Percentiles rank a stretch among this genome's conserved stretches.
Evolutionary conservation across 768 basidiomycete species (phyloP).

Genomic region (Boletus pseudo-olivaceus): DNA sequence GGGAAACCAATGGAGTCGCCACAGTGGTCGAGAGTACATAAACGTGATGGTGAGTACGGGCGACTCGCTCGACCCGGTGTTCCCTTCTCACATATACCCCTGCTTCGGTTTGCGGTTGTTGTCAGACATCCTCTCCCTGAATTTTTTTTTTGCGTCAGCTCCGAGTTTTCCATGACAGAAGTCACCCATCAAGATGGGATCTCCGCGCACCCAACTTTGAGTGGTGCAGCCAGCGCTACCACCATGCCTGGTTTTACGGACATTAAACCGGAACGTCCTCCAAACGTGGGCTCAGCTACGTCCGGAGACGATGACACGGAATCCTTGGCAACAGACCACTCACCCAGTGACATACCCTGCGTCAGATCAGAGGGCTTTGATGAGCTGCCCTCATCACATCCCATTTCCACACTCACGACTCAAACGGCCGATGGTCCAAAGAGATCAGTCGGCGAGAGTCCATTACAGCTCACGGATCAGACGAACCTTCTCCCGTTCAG

Average conservation of each 20-base stretch:
- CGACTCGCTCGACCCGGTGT: neutral
- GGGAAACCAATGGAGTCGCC: constrained; percentile 1
- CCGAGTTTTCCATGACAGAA: neutral
- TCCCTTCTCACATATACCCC: neutral
- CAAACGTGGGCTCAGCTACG: neutral
- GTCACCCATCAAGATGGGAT: neutral
- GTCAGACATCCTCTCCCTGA: constrained; percentile 1
- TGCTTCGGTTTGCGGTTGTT: neutral
- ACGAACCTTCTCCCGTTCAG: constrained; percentile 69
- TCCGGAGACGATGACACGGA: neutral
- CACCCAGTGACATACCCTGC: neutral
- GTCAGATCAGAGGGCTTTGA: constrained; percentile 1
- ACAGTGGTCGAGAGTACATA: constrained; percentile 3
- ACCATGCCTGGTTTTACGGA: neutral
- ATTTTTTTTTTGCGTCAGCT: constrained; percentile 1
- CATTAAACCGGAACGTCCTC: neutral
- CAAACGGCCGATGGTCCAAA: neutral
- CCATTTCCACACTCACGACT: constrained; percentile 3
- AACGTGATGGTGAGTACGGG: neutral
- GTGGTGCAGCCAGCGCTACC: neutral
- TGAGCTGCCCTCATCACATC: neutral
- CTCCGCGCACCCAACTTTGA: neutral
- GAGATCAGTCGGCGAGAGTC: neutral
- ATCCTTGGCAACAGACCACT: neutral
- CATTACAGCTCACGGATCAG: constrained; percentile 56